Conservation (phyloP, 75 land plant species). For the Cunninghamia lanceolata region DNA sequence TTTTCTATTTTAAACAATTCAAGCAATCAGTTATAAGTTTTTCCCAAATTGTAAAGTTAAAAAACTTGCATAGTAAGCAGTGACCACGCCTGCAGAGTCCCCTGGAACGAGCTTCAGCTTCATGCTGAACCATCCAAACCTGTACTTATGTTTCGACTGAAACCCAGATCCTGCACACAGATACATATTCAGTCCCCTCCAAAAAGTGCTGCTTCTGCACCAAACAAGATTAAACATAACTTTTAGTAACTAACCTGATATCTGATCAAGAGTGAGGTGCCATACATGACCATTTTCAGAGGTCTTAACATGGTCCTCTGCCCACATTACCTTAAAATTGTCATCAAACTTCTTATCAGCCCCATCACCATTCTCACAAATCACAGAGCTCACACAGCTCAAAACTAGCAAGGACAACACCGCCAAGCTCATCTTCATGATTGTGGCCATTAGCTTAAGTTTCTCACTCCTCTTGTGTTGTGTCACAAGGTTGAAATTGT, state of each 20-base stretch:
- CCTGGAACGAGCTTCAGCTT: constrained; percentile 83
- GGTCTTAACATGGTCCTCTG: constrained; percentile 58
- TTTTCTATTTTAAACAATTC: background rate
- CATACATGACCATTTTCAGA: constrained; percentile 65
- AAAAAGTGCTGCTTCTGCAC: no score
- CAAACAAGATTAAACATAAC: background rate
- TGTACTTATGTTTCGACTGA: constrained; percentile 61
- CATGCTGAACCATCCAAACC: constrained; percentile 91
- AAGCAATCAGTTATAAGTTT: background rate
- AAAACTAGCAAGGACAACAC: background rate
- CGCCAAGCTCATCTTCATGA: background rate
- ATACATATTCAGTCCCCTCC: background rate
- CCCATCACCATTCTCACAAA: background rate
- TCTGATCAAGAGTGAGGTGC: constrained; percentile 56
- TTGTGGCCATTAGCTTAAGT: background rate
- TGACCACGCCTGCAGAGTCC: constrained; percentile 85
- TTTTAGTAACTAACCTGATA: constrained; percentile 42
- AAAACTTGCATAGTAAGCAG: constrained; percentile 71
- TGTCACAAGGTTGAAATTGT: background rate
- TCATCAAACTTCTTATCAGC: constrained; percentile 34
- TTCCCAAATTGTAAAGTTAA: background rate
- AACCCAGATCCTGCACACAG: constrained; percentile 67
- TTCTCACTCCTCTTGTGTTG: background rate
- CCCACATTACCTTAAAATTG: constrained; percentile 59
- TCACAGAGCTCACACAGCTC: constrained; percentile 1